Evolutionary conservation across 148 eudicot genomes (phyloP), one percentile per base, ranked within the genome.

Genomic region (Cornus controversa): DNA sequence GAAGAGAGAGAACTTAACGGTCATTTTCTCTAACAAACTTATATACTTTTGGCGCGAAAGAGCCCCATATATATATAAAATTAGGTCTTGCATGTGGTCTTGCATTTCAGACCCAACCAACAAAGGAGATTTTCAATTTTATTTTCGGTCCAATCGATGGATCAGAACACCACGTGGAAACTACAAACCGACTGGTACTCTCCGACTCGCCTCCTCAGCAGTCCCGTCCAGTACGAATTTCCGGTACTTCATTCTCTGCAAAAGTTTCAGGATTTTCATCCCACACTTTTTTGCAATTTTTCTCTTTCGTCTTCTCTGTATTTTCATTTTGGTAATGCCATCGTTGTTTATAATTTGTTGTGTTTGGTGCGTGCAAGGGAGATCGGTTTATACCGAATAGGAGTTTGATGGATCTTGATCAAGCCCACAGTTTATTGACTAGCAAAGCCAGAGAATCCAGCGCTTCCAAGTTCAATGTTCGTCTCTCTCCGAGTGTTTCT

Each of bases 331-430:
- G 69, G 4, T 75, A 25, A 63, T 26, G 10, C 8, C 2, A 40
- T 40, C 5, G 45, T 8, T 40, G 45, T 40, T 6, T 5, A 26
- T 16, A 66, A 16, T 37, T 8, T 54, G 6, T 9, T 57, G 42
- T 7, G 18, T 58, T 70, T 70, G 53, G 37, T 23, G 16, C 5
- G 2, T 28, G 53, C 54, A 50, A 84, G 87, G 87, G 87, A 13
- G 87, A 86, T 76, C 76, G 89, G 47, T 86, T 83, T 37, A 86
- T 86, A 80, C 89, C 89, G 45, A 86, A 76, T 67, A 63, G 89
- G 86, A 86, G 89, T 73, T 83, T 86, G 80, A 86, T 86, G 89
- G 83, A 86, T 83, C 80, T 83, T 69, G 84, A 86, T 78, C 86
- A 78, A 70, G 89, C 89, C 26, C 84, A 64, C n/a, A 77, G 75